Percentiles rank a stretch among this genome's conserved stretches.
Conservation (phyloP, 495 filamentous ascomycete species). For the Hyaloscypha variabilis region DNA sequence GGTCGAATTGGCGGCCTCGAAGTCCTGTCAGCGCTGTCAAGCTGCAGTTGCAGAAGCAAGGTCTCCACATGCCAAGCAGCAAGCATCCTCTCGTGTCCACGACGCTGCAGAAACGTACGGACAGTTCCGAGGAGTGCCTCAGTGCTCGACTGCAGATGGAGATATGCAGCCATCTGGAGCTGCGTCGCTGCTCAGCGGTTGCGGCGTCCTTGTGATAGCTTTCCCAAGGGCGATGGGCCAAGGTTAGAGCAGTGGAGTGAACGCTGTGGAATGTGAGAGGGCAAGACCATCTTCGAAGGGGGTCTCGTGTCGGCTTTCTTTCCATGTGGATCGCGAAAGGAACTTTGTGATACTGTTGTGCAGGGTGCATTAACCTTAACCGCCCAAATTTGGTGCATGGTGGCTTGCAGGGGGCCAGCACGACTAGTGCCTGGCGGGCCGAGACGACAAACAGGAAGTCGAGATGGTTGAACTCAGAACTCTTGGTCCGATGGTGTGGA, state of each 20-base stretch:
- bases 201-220: constrained; percentile 7
- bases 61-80: background rate
- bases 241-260: background rate
- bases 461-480: background rate
- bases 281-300: background rate
- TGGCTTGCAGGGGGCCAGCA: background rate
- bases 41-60: background rate
- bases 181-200: constrained; percentile 7
- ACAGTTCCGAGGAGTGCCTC: background rate
- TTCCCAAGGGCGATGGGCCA: background rate
- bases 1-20: background rate
- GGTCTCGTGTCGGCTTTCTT: background rate
- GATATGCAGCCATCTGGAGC: background rate
- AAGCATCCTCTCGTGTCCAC: background rate
- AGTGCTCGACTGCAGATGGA: background rate
- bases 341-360: background rate
- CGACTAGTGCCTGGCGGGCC: background rate
- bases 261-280: constrained; percentile 4
- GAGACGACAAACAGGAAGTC: background rate
- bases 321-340: background rate
- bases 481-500: background rate
- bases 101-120: background rate
- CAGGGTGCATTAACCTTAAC: background rate
- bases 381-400: background rate
- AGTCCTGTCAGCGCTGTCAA: background rate